Percentiles rank a stretch among this genome's conserved stretches.
phyloP scores from a whole-genome alignment of 225 moss, liverwort and hornwort species.

The Bryoerythrophyllum caledonicum region DNA sequence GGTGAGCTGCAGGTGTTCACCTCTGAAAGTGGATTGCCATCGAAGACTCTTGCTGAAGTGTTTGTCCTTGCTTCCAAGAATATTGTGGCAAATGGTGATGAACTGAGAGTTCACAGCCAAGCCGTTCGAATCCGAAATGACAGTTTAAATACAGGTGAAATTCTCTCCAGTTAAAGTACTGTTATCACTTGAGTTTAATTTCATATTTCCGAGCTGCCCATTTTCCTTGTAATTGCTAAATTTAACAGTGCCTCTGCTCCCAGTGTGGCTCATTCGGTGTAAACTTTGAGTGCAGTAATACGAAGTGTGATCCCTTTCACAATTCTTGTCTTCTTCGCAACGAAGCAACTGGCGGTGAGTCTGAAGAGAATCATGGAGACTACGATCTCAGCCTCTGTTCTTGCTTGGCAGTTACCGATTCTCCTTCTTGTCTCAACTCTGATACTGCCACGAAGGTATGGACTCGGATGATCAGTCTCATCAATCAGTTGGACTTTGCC shows the following conservation, averaged over 20 bases:
- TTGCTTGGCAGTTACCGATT: not conserved
- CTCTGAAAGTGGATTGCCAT: slow-evolving; percentile 4
- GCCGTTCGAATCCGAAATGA: slow-evolving; percentile 4
- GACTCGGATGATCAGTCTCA: not conserved
- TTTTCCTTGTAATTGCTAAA: not conserved
- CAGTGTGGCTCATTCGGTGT: no score
- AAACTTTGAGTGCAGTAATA: slow-evolving; percentile 19
- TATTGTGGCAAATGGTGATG: not conserved
- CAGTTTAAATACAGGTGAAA: not conserved
- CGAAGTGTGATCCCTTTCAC: not conserved
- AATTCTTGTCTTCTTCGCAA: not conserved
- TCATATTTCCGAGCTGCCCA: no score
- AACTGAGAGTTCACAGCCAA: not conserved
- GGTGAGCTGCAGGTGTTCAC: not conserved
- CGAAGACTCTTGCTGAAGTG: slow-evolving; percentile 7
- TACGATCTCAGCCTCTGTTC: not conserved
- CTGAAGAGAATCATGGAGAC: no score
- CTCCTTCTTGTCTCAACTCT: not conserved
- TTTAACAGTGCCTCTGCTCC: not conserved
- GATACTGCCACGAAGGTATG: slow-evolving; percentile 16
- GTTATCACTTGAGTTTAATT: no score
- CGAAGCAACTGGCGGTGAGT: not conserved
- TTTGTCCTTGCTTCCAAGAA: not conserved
- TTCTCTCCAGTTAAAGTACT: not conserved
- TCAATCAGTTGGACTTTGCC: no score